phyloP scores from a whole-genome alignment of 805 yeast genomes.

The Kuraishia capsulata region DNA sequence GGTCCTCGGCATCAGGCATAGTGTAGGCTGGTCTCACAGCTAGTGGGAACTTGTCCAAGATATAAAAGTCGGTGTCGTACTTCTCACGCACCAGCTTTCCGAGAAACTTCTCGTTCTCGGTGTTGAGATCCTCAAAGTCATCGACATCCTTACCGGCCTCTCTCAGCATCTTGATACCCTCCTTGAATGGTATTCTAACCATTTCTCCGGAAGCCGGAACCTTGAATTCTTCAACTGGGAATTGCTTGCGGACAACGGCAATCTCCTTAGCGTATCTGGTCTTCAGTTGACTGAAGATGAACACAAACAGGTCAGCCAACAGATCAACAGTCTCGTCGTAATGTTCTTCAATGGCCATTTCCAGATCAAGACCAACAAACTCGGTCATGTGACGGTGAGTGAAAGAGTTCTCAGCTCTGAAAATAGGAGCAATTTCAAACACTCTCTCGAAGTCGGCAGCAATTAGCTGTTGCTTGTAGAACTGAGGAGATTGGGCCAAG shows the following conservation, averaged over 20 bases:
- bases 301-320: conserved; percentile 61
- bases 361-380: conserved; percentile 94
- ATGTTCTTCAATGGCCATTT: conserved; percentile 97
- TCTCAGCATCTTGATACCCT: conserved; percentile 81
- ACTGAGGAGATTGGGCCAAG: conserved; percentile 97
- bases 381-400: conserved; percentile 99
- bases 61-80: conserved; percentile 95
- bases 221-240: conserved; percentile 95
- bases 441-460: conserved; percentile 97
- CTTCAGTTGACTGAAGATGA: conserved; percentile 80
- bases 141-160: conserved; percentile 82
- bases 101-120: conserved; percentile 90
- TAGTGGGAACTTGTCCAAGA: conserved; percentile 96
- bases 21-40: conserved; percentile 98
- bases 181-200: conserved; percentile 83
- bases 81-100: conserved; percentile 89
- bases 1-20: conserved; percentile 93
- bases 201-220: conserved; percentile 90
- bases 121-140: conserved; percentile 82
- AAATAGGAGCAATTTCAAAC: conserved; percentile 94
- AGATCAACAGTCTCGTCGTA: conserved; percentile 78
- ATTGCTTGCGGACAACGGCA: conserved; percentile 84
- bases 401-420: conserved; percentile 98
- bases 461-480: conserved; percentile 95
- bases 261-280: conserved; percentile 74